Evolutionary conservation across 106 monocot species (phyloP).

Genomic region (Agapanthus africanus): DNA sequence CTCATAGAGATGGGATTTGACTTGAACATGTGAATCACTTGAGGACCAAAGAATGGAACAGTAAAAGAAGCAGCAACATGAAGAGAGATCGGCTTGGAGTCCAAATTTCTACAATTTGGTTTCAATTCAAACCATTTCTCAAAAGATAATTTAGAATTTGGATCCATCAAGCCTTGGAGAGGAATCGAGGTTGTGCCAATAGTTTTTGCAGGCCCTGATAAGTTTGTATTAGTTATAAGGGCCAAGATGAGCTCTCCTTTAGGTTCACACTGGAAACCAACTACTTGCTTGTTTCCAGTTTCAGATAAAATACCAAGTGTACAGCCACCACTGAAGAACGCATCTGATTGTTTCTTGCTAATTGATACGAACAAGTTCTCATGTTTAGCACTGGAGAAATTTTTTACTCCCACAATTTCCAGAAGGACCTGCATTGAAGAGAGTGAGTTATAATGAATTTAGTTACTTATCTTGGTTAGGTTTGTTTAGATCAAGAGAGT

Average conservation of each 20-base stretch:
- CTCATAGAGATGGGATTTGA: constrained; percentile 21
- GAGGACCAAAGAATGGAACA: constrained; percentile 39
- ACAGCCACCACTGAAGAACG: constrained; percentile 43
- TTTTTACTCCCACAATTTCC: constrained; percentile 53
- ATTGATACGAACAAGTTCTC: constrained; percentile 51
- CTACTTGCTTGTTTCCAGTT: constrained; percentile 33
- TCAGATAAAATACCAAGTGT: constrained; percentile 47
- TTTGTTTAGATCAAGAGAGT: not conserved
- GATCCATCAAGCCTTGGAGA: constrained; percentile 43
- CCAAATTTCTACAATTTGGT: constrained; percentile 16
- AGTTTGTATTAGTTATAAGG: constrained; percentile 29
- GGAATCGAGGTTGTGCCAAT: constrained; percentile 64
- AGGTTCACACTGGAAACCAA: constrained; percentile 77
- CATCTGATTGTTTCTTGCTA: constrained; percentile 58
- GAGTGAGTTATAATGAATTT: too few species aligned
- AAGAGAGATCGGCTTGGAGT: constrained; percentile 38
- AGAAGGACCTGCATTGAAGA: constrained; percentile 57
- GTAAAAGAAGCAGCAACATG: constrained; percentile 74
- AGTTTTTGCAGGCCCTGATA: constrained; percentile 24
- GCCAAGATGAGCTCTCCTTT: constrained; percentile 52
- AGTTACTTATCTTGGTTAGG: not conserved
- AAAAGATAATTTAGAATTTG: constrained; percentile 43
- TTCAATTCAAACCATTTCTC: constrained; percentile 76
- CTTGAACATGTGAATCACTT: constrained; percentile 36
- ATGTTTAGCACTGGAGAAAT: constrained; percentile 28